Base-by-base conservation (phyloP, 106 monocot species). In the Iris macrosiphon region DNA sequence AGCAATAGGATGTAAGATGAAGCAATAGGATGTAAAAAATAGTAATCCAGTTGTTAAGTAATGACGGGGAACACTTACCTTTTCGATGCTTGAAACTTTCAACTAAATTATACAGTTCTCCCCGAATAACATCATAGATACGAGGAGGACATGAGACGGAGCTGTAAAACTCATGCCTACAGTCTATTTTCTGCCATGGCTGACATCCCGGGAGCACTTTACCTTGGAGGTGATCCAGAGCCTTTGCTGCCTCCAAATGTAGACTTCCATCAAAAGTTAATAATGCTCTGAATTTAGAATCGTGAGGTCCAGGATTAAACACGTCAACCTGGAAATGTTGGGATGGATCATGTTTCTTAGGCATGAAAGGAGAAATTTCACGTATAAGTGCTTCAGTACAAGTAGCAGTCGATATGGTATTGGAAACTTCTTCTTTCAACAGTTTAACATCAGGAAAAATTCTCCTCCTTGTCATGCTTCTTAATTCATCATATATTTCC, bases 241-340 rank as follows among this genome's bases (percentile, higher is more conserved):
- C 98, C 55, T 78, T 91, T 41, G 91, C 91, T 49, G 87, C 98
- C 71, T 98, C 91, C 60, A 73, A 46, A 69, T 98, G 87, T 45
- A 98, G 56, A 52, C 72, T 80, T 40, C 87, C 83, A 69, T 83
- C 75, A 78, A 98, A 98, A 25, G 67, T 73, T 27, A 98, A 74
- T 11, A 55, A 21, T 49, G 91, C 90, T 63, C 52, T 90, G 72
- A 80, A 75, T 42, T 66, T 48, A 31, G 32, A 60, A 64, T 91
- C 87, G 7, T 66, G 80, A 24, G 45, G 50, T 60, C 73, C 80
- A 46, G 90, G 76, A 2, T 38, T 65, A 22, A 81, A 70, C 27
- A 98, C 83, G 32, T 91, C 80, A 19, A 98, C 87, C 30, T 32
- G 71, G 49, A 83, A 87, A 63, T 40, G 61, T 25, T 43, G 50